A percentile compares a stretch with the other conserved stretches of the same genome.
Evolutionary conservation across 768 basidiomycete species (phyloP).

Genomic region (Auriscalpium vulgare): DNA sequence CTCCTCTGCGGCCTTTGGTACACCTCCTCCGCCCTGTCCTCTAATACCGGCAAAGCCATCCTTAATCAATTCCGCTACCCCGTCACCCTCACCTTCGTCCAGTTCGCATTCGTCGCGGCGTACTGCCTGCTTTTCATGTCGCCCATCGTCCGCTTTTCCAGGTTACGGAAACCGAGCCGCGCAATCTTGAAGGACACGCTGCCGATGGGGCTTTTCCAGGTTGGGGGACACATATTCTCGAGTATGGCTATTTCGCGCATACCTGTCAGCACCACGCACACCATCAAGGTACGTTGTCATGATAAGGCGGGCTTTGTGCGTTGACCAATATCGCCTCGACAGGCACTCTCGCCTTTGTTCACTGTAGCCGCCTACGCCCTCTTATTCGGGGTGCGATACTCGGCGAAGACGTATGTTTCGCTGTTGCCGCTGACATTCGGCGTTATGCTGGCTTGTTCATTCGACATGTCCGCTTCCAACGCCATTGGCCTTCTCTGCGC

Average conservation of each 20-base stretch:
- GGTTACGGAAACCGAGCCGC: conserved; percentile 60
- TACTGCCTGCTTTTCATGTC: conserved; percentile 85
- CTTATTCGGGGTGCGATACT: conserved; percentile 91
- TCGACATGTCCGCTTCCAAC: conserved; percentile 86
- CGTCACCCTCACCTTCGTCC: conserved; percentile 93
- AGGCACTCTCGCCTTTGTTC: conserved; percentile 96
- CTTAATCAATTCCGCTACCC: conserved; percentile 90
- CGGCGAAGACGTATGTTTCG: conserved; percentile 83
- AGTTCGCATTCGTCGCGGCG: conserved; percentile 88
- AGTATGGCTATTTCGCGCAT: conserved; percentile 96
- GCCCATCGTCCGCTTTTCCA: conserved; percentile 58
- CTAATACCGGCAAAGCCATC: conserved; percentile 95
- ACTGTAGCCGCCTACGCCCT: conserved; percentile 94
- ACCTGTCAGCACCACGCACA: conserved; percentile 96
- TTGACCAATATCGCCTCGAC: conserved; percentile 1
- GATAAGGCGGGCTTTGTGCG: neutral
- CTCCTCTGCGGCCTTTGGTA: conserved; percentile 90
- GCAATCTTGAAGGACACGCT: conserved; percentile 72
- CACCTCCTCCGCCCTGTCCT: conserved; percentile 83
- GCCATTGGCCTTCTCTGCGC: conserved; percentile 85
- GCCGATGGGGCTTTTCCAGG: conserved; percentile 97
- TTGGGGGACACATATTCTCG: conserved; percentile 95
- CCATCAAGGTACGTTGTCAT: conserved; percentile 75
- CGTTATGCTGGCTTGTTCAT: conserved; percentile 96
- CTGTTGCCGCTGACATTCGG: conserved; percentile 92